Percentiles rank a stretch among this genome's conserved stretches.
phyloP scores from a whole-genome alignment of 1,284 basidiomycete genomes.

The Moesziomyces parantarcticus region DNA sequence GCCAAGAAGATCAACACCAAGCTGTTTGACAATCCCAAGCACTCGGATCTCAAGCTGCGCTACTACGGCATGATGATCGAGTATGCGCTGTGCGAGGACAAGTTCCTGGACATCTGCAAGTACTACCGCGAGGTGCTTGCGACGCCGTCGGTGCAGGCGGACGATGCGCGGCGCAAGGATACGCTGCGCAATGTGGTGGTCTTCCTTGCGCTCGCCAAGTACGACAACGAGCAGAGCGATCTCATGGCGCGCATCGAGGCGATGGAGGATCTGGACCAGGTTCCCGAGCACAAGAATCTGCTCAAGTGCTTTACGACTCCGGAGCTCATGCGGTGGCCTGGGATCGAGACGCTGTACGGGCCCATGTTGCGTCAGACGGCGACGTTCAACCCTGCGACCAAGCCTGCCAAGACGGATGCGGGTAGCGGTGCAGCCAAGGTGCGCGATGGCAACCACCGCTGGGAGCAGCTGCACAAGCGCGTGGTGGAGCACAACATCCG shows the following conservation, averaged over 20 bases:
- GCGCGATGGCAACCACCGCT: constrained; percentile 77
- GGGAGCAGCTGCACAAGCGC: constrained; percentile 94
- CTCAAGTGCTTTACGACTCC: constrained; percentile 95
- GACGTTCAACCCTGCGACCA: constrained; percentile 74
- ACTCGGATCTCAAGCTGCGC: constrained; percentile 92
- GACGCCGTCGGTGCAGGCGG: constrained; percentile 87
- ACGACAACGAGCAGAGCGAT: constrained; percentile 96
- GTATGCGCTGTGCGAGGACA: constrained; percentile 83
- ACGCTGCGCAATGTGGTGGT: constrained; percentile 81
- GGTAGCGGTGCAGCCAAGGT: not conserved
- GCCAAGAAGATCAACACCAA: constrained; percentile 93
- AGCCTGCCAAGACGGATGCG: constrained; percentile 3
- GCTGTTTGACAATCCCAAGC: constrained; percentile 81
- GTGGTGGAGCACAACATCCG: constrained; percentile 99
- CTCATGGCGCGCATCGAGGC: constrained; percentile 88
- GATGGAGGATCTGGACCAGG: constrained; percentile 76
- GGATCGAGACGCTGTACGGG: constrained; percentile 91
- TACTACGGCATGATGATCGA: constrained; percentile 97
- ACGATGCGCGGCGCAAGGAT: constrained; percentile 51
- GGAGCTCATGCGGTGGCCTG: constrained; percentile 98
- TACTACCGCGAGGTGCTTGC: constrained; percentile 97
- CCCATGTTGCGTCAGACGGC: constrained; percentile 81
- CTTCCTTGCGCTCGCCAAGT: constrained; percentile 90
- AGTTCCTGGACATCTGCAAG: constrained; percentile 93
- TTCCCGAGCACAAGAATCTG: constrained; percentile 88